Percentiles rank a stretch among this genome's conserved stretches.
Evolutionary conservation across 768 basidiomycete genomes (phyloP).

Genomic region (Scleroderma citrinum): DNA sequence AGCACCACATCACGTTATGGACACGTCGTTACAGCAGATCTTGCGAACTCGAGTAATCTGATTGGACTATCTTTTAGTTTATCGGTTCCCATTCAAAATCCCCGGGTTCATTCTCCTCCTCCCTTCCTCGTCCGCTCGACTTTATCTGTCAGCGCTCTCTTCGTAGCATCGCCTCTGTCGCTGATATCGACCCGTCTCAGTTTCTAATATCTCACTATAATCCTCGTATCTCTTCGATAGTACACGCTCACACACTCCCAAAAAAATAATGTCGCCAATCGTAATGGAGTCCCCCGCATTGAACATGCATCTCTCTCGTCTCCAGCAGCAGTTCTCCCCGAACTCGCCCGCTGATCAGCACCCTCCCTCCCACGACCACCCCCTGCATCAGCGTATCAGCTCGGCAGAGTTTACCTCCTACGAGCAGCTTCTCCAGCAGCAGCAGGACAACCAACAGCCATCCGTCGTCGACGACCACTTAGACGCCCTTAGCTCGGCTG

Average conservation of each 20-base stretch:
- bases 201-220: slow-evolving; percentile 14
- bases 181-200: background rate
- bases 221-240: slow-evolving; percentile 28
- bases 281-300: slow-evolving; percentile 50
- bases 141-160: background rate
- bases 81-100: slow-evolving; percentile 36
- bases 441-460: slow-evolving; percentile 25
- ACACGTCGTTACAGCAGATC: slow-evolving; percentile 9
- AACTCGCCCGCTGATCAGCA: slow-evolving; percentile 28
- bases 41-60: slow-evolving; percentile 29
- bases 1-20: background rate
- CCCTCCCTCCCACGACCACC: slow-evolving; percentile 10
- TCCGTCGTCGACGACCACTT: slow-evolving; percentile 10
- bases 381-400: slow-evolving; percentile 23
- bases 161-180: background rate
- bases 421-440: slow-evolving; percentile 25
- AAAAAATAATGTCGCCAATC: slow-evolving; percentile 48
- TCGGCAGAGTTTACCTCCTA: slow-evolving; percentile 25
- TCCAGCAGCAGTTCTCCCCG: slow-evolving; percentile 42
- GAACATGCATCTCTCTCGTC: slow-evolving; percentile 46
- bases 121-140: slow-evolving; percentile 20
- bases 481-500: slow-evolving; percentile 3
- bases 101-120: slow-evolving; percentile 10
- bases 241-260: slow-evolving; percentile 2
- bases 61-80: slow-evolving; percentile 36